Conservation (phyloP, 306 rosid species). For the Castanospermum australe region DNA sequence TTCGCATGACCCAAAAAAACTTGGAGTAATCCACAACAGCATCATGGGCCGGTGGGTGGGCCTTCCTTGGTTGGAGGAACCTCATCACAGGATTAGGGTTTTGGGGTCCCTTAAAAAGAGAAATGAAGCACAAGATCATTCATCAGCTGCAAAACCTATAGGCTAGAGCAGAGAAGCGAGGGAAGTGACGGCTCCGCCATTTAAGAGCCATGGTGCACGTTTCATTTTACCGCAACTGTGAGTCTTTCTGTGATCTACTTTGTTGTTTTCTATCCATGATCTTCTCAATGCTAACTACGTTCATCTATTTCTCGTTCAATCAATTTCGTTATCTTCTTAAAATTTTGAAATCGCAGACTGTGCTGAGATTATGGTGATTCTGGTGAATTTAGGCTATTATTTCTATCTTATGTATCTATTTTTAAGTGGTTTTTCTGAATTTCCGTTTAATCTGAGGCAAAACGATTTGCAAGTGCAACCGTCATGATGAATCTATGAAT, state of each 20-base stretch:
- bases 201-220: slow-evolving; percentile 60
- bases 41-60: neutral
- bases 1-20: no score
- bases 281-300: neutral
- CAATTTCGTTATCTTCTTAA: no score
- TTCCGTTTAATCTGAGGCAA: no score
- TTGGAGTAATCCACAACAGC: no score
- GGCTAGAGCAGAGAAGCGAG: neutral
- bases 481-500: neutral
- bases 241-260: neutral
- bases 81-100: slow-evolving; percentile 28
- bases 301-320: neutral
- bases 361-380: neutral
- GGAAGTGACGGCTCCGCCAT: slow-evolving; percentile 2
- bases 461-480: neutral
- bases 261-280: neutral
- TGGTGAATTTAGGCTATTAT: neutral
- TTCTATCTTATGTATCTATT: no score
- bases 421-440: neutral
- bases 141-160: neutral
- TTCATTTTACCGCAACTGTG: slow-evolving; percentile 53
- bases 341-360: neutral
- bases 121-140: neutral
- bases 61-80: neutral
- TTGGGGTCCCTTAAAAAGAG: neutral